phyloP scores from a whole-genome alignment of 2,329 filamentous ascomycete species.

The Chaetomiaceae sp. region DNA sequence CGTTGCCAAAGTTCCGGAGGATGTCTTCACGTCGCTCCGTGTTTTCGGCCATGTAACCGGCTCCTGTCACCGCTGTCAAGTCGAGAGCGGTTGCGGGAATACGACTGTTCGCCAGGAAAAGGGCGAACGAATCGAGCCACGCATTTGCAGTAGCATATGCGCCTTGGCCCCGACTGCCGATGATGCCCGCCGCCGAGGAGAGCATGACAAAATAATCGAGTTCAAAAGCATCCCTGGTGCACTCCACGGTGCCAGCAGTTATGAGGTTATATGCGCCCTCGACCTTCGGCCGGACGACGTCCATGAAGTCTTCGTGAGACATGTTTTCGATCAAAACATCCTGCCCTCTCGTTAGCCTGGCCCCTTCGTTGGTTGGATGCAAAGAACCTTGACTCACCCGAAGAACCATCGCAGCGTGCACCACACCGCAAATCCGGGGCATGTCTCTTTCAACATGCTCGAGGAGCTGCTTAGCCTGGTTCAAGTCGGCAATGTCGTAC shows the following conservation, averaged over 20 bases:
- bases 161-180: conserved; percentile 29
- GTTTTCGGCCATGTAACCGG: conserved; percentile 47
- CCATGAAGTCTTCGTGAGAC: conserved; percentile 23
- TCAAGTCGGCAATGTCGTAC: conserved; percentile 29
- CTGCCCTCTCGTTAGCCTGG: conserved; percentile 20
- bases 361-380: background rate
- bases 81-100: conserved; percentile 44
- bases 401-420: conserved; percentile 33
- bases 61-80: conserved; percentile 47
- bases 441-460: conserved; percentile 24
- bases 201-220: conserved; percentile 28
- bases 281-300: conserved; percentile 28
- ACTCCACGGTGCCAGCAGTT: no score
- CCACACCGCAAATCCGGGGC: conserved; percentile 31
- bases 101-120: conserved; percentile 32
- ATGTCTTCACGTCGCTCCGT: conserved; percentile 43
- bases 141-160: conserved; percentile 35
- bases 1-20: conserved; percentile 39
- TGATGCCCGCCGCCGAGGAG: conserved; percentile 41
- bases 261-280: conserved; percentile 25
- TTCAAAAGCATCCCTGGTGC: conserved; percentile 1
- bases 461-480: conserved; percentile 23
- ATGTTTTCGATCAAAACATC: conserved; percentile 28
- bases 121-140: conserved; percentile 38
- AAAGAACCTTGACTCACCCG: conserved; percentile 24